Evolutionary conservation across 2,329 filamentous ascomycete species (phyloP).

Genomic region (Colletotrichum caudatum): DNA sequence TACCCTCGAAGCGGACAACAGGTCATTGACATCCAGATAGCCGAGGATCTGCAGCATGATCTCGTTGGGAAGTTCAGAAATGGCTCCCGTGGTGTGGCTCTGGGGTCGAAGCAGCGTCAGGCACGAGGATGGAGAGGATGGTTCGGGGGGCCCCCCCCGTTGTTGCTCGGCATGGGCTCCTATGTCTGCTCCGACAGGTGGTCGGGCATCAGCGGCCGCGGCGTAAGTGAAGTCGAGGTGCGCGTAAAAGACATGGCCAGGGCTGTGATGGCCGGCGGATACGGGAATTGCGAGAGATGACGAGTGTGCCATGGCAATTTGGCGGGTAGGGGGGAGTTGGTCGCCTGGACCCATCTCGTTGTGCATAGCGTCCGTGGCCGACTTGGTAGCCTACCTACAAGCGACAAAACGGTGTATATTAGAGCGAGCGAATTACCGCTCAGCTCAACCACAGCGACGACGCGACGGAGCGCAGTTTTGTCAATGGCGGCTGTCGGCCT

Average conservation of each 20-base stretch:
- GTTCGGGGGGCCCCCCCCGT: neutral
- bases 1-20: constrained; percentile 68
- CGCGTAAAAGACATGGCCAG: constrained; percentile 42
- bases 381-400: constrained; percentile 30
- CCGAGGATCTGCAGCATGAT: constrained; percentile 66
- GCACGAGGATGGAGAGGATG: constrained; percentile 19
- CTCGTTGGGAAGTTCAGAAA: constrained; percentile 64
- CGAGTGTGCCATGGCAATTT: constrained; percentile 46
- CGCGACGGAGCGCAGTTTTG: neutral
- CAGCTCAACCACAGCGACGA: neutral
- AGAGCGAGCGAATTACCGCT: neutral
- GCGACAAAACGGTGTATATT: constrained; percentile 19
- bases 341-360: constrained; percentile 47
- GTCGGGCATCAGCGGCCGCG: constrained; percentile 49
- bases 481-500: neutral
- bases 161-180: constrained; percentile 18
- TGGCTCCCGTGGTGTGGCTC: constrained; percentile 19
- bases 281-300: constrained; percentile 8
- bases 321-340: constrained; percentile 51
- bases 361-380: constrained; percentile 37
- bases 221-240: constrained; percentile 39
- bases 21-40: constrained; percentile 68
- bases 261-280: constrained; percentile 18
- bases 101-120: constrained; percentile 20
- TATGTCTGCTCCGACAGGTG: constrained; percentile 14